Evolutionary conservation across 768 basidiomycete genomes (phyloP).

Genomic region (Amanita rimosa): DNA sequence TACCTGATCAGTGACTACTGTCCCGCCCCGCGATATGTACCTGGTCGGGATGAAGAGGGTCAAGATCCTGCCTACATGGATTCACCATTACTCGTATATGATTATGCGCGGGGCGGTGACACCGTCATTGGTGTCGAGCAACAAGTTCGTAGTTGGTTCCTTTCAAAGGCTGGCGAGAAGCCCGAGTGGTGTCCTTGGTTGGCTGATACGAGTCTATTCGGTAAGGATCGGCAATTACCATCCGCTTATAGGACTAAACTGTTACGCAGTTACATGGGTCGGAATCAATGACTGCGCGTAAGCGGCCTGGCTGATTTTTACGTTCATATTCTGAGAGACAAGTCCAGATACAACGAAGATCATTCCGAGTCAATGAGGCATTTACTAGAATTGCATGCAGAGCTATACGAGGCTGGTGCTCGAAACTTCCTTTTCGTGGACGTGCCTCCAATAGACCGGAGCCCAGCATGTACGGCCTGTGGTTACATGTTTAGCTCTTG

Average conservation of each 20-base stretch:
- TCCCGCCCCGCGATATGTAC: slow-evolving; percentile 23
- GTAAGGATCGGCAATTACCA: slow-evolving; percentile 17
- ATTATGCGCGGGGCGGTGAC: slow-evolving; percentile 48
- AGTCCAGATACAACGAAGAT: slow-evolving; percentile 12
- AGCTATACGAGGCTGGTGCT: slow-evolving; percentile 36
- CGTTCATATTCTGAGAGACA: background rate
- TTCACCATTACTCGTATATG: slow-evolving; percentile 36
- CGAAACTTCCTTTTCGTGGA: slow-evolving; percentile 50
- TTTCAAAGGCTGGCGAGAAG: slow-evolving; percentile 23
- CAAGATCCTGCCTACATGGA: slow-evolving; percentile 15
- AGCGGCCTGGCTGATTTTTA: slow-evolving; percentile 6
- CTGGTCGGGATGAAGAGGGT: slow-evolving; percentile 16
- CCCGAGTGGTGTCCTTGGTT: slow-evolving; percentile 30
- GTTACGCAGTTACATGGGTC: slow-evolving; percentile 42
- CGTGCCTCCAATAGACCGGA: slow-evolving; percentile 40
- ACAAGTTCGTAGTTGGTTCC: slow-evolving; percentile 30
- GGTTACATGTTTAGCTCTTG: background rate
- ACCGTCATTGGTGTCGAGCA: slow-evolving; percentile 26
- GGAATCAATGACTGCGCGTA: slow-evolving; percentile 61
- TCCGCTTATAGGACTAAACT: background rate
- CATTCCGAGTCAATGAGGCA: slow-evolving; percentile 15
- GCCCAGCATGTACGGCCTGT: slow-evolving; percentile 29
- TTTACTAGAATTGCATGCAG: slow-evolving; percentile 34
- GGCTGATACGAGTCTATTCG: slow-evolving; percentile 30
- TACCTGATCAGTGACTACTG: slow-evolving; percentile 35